Evolutionary conservation across 2,329 filamentous ascomycete genomes (phyloP).

Genomic region (Colletotrichum coccodes): DNA sequence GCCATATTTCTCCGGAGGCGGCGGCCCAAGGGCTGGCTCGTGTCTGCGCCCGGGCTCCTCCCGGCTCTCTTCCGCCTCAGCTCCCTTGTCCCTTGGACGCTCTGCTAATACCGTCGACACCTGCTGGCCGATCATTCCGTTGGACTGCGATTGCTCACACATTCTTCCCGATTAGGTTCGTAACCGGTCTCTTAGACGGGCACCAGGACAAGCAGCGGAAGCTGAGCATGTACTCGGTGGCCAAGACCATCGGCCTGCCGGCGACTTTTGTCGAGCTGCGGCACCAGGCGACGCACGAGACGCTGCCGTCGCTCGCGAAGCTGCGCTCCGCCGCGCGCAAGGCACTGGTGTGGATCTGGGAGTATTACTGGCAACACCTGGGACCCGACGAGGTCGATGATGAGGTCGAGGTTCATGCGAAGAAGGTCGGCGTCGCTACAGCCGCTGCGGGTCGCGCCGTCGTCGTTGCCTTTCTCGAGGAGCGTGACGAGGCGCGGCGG

Average conservation of each 20-base stretch:
- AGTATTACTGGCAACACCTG: constrained; percentile 81
- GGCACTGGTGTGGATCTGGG: constrained; percentile 87
- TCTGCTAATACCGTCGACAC: background rate
- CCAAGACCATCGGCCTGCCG: constrained; percentile 74
- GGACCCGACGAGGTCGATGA: constrained; percentile 36
- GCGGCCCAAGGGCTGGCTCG: background rate
- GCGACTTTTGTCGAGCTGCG: constrained; percentile 88
- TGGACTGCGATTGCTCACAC: background rate
- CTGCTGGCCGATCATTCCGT: background rate
- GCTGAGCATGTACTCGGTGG: constrained; percentile 78
- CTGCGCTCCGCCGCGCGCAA: constrained; percentile 76
- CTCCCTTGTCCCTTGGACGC: background rate
- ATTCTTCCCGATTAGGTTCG: constrained; percentile 64
- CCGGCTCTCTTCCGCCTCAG: background rate
- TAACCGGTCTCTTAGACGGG: constrained; percentile 82
- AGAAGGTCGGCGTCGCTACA: constrained; percentile 4
- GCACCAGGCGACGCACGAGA: constrained; percentile 91
- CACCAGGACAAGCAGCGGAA: constrained; percentile 75
- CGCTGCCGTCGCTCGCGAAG: constrained; percentile 79
- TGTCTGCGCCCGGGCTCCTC: background rate
- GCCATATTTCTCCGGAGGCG: background rate
- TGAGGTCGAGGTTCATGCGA: constrained; percentile 34
- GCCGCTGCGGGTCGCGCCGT: constrained; percentile 43
- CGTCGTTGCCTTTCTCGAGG: constrained; percentile 51
- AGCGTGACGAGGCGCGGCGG: constrained; percentile 42